A percentile compares a stretch with the other conserved stretches of the same genome.
These are phyloP conservation scores for Penicillium italicum DNA, from an alignment of 2,329 filamentous ascomycete genomes.

Conservation along the genomic window DNA sequence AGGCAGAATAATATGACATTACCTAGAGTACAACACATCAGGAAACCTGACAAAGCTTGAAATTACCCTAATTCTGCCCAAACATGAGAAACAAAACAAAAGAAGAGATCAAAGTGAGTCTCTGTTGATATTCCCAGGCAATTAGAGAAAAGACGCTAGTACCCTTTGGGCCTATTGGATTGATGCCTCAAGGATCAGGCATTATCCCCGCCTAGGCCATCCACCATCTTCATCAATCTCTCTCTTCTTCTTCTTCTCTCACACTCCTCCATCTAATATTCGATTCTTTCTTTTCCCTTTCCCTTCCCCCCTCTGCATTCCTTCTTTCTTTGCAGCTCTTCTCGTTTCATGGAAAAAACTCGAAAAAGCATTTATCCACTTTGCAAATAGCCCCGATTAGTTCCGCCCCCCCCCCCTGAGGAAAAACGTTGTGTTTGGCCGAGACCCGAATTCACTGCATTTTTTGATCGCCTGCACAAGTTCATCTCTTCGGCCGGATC, in stretches of 20 bases:
- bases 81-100: background rate
- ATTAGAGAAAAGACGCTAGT: background rate
- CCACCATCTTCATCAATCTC: conserved; percentile 17
- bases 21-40: background rate
- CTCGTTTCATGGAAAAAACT: conserved; percentile 22
- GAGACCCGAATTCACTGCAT: conserved; percentile 17
- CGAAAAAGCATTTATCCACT: conserved; percentile 16
- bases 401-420: conserved; percentile 27
- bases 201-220: conserved; percentile 16
- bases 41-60: background rate
- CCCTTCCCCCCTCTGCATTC: conserved; percentile 22
- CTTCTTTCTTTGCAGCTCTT: conserved; percentile 30
- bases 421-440: conserved; percentile 21
- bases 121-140: background rate
- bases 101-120: background rate
- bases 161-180: background rate
- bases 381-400: conserved; percentile 25
- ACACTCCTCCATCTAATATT: conserved; percentile 24
- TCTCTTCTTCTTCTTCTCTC: conserved; percentile 20
- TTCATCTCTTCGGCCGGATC: conserved; percentile 1
- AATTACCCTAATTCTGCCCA: background rate
- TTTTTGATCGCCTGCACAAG: background rate
- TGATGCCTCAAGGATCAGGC: background rate
- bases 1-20: background rate
- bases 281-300: conserved; percentile 28